phyloP scores from a whole-genome alignment of 352 stramenopile species.

The Pythium graminicola region DNA sequence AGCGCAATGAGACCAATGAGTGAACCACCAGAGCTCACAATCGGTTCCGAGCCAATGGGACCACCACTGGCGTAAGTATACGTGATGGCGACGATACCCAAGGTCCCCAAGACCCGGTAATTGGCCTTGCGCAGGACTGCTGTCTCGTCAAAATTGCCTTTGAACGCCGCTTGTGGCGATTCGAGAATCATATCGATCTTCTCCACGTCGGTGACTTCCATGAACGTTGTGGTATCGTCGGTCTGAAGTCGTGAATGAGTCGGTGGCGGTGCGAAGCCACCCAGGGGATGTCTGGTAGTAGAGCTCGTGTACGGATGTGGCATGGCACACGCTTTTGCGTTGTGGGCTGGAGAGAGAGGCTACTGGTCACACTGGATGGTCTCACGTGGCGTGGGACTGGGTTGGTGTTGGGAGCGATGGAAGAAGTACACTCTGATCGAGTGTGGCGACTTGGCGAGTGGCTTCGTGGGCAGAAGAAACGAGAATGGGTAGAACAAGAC shows the following conservation, averaged over 20 bases:
- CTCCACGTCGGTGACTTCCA: conserved; percentile 22
- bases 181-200: conserved; percentile 32
- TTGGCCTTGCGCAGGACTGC: conserved; percentile 7
- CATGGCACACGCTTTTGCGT: too few relatives aligned
- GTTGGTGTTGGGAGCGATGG: too few relatives aligned
- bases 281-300: too few relatives aligned
- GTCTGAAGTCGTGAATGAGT: conserved; percentile 10
- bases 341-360: too few relatives aligned
- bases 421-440: too few relatives aligned
- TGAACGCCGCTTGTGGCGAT: conserved; percentile 21
- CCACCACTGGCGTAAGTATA: conserved; percentile 27
- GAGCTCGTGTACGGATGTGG: conserved; percentile 1
- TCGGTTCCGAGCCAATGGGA: conserved; percentile 23
- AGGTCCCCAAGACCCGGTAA: conserved; percentile 24
- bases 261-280: too few relatives aligned
- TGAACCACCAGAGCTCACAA: conserved; percentile 25
- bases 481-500: too few relatives aligned
- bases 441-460: too few relatives aligned
- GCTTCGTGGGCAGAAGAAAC: too few relatives aligned
- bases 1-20: conserved; percentile 56
- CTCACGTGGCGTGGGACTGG: too few relatives aligned
- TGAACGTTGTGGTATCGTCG: conserved; percentile 16
- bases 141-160: conserved; percentile 16
- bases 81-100: conserved; percentile 26
- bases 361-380: too few relatives aligned